Evolutionary conservation across 2,329 filamentous ascomycete genomes (phyloP).

Genomic region (Botrytis fragariae): DNA sequence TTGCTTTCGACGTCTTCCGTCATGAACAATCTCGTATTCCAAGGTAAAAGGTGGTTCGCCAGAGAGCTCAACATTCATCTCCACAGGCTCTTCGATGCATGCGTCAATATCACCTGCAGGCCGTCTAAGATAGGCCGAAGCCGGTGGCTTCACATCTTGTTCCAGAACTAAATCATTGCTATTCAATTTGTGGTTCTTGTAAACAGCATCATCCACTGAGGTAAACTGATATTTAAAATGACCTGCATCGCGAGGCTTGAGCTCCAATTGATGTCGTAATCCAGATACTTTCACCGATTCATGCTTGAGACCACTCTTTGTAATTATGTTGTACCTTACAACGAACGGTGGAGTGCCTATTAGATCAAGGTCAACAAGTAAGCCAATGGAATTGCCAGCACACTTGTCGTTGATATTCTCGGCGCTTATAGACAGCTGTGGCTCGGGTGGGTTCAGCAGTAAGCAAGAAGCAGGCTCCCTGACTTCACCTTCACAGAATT

Average conservation of each 20-base stretch:
- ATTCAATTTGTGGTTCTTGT: conserved; percentile 62
- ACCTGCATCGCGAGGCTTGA: conserved; percentile 78
- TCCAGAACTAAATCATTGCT: conserved; percentile 66
- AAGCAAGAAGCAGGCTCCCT: conserved; percentile 93
- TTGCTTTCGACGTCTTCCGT: conserved; percentile 75
- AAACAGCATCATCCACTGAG: conserved; percentile 78
- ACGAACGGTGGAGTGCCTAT: conserved; percentile 89
- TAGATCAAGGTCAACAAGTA: conserved; percentile 84
- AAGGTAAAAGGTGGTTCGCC: conserved; percentile 86
- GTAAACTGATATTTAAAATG: conserved; percentile 84
- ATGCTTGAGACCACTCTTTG: conserved; percentile 50
- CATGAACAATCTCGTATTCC: conserved; percentile 90
- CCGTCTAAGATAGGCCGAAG: conserved; percentile 69
- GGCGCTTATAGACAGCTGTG: conserved; percentile 67
- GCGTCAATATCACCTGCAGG: conserved; percentile 57
- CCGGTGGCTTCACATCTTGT: conserved; percentile 90
- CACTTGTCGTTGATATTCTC: conserved; percentile 93
- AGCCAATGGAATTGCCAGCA: conserved; percentile 86
- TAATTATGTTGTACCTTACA: conserved; percentile 73
- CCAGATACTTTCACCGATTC: conserved; percentile 57
- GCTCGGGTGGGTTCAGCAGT: conserved; percentile 86
- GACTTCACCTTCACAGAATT: conserved; percentile 82
- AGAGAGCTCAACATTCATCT: conserved; percentile 69
- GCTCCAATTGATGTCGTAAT: conserved; percentile 77
- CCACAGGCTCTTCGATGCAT: conserved; percentile 79